Evolutionary conservation across 257 asterid genomes (phyloP), one percentile per base, ranked within the genome.

Genomic region (Cinchona pubescens): DNA sequence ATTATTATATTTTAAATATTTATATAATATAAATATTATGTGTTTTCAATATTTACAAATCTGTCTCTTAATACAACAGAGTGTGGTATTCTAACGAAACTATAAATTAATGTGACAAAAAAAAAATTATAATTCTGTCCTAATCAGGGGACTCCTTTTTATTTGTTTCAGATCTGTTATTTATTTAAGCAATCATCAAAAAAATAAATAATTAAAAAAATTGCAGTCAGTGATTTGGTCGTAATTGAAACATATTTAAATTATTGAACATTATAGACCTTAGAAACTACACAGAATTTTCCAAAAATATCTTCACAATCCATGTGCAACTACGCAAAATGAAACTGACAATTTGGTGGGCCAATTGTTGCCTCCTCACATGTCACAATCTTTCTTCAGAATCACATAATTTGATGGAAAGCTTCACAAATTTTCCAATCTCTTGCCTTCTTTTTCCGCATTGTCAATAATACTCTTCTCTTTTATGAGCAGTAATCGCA

Each of bases 351-450:
- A 58, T 43, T 60, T 38, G 71, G 70, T 23, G 61, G 61, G 78
- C 27, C 71, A 73, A 8, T 73, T 61, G 34, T 1, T 60, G 77
- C 64, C 62, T 56, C 58, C 67, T 51, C 69, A 35, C 23, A 74
- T 18, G 30, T 61, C 74, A 34, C 75, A 29, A 35, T 71, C 75
- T 34, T 71, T n/a, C 11, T 23, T 76, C 15, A 38, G 68, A 67
- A 51, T 55, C 68, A 42, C 56, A 58, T 38, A 42, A 76, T 40
- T 74, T 59, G 55, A 35, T 68, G 43, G 69, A 68, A 68, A 68
- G 29, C 55, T 30, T 68, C 42, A 2, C 75, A 30, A 32, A 46
- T 23, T 60, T 69, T 69, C 64, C 55, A 12, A 58, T 30, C 66
- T 14, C 16, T n/a, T 53, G 37, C 55, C 63, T 65, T 38, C 23